phyloP scores from a whole-genome alignment of 441 rosid species.

The Hura crepitans region DNA sequence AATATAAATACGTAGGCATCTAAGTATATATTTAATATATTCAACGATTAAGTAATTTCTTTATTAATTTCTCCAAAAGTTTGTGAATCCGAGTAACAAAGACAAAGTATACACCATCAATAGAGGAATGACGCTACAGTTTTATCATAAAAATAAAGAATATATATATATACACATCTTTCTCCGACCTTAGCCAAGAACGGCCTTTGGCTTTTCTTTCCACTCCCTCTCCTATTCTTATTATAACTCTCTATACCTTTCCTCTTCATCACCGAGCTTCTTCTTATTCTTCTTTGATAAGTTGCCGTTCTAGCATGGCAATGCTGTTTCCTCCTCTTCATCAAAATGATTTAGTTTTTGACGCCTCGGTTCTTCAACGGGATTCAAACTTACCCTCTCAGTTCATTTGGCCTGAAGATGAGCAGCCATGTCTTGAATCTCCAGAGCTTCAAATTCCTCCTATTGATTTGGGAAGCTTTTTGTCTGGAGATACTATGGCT shows the following conservation, averaged over 20 bases:
- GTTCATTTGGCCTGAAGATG: constrained; percentile 89
- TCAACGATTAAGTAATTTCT: neutral
- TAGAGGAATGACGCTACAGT: constrained; percentile 33
- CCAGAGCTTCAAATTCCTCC: constrained; percentile 69
- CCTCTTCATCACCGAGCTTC: neutral
- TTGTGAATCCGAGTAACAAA: constrained; percentile 13
- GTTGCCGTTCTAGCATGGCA: constrained; percentile 2
- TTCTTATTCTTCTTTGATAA: neutral
- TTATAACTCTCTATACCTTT: constrained; percentile 10
- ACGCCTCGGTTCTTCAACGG: constrained; percentile 52
- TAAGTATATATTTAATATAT: too few relatives aligned
- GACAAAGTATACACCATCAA: constrained; percentile 9
- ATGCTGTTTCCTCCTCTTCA: constrained; percentile 21
- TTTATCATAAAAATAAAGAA: constrained; percentile 21
- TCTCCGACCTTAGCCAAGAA: constrained; percentile 19
- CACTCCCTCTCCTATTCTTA: neutral
- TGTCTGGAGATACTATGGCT: constrained; percentile 49
- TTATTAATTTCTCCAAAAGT: too few relatives aligned
- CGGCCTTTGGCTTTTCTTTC: constrained; percentile 29
- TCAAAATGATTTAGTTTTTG: constrained; percentile 42
- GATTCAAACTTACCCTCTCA: constrained; percentile 58
- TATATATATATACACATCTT: constrained; percentile 15
- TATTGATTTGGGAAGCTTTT: constrained; percentile 58
- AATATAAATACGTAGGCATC: too few relatives aligned
- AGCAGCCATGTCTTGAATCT: constrained; percentile 49